Conservation (phyloP, 148 eudicot species). For the Agrostemma githago region DNA sequence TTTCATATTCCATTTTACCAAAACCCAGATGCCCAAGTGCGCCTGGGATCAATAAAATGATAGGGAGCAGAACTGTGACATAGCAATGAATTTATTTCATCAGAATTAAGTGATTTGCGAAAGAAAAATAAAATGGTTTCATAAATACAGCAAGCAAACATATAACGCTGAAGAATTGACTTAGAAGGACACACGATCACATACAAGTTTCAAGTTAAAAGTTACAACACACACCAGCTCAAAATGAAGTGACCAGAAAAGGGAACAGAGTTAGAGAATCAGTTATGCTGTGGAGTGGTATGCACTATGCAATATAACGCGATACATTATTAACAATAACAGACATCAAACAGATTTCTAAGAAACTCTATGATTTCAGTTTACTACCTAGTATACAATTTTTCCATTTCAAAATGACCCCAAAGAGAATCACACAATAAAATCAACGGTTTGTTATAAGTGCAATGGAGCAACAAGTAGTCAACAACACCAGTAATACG, state of each 20-base stretch:
- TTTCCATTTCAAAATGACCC: neutral
- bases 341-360: neutral
- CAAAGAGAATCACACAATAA: neutral
- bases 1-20: slow-evolving; percentile 62
- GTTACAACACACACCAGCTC: neutral
- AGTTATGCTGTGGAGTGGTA: neutral
- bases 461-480: neutral
- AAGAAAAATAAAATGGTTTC: neutral
- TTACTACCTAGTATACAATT: neutral
- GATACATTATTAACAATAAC: neutral
- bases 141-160: neutral
- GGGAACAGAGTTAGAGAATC: neutral
- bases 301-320: neutral
- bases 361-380: neutral
- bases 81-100: slow-evolving; percentile 2
- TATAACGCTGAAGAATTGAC: neutral
- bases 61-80: slow-evolving; percentile 34
- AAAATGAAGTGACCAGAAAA: neutral
- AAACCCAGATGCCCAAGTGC: slow-evolving; percentile 35
- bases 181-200: slow-evolving; percentile 11
- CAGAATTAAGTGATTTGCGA: neutral
- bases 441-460: neutral
- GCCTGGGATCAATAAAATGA: slow-evolving; percentile 41
- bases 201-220: neutral
- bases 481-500: neutral